Percentiles rank a stretch among this genome's conserved stretches.
Conservation (phyloP, 2,329 filamentous ascomycete species). For the Ceratocystis ficicola region DNA sequence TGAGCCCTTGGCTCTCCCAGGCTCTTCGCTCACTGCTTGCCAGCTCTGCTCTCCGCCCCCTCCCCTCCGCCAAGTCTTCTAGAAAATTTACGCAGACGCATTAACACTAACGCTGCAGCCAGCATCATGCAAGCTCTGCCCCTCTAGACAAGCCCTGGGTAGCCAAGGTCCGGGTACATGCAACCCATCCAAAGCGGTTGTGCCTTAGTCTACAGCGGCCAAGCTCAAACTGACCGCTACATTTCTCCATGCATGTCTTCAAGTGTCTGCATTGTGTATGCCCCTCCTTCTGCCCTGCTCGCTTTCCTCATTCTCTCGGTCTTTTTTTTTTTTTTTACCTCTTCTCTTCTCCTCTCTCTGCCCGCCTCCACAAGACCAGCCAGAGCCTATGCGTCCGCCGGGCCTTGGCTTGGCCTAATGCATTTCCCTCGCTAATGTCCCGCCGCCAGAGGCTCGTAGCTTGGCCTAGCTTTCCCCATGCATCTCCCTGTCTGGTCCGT, state of each 20-base stretch:
- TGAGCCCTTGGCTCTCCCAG: too few species aligned
- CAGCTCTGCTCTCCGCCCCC: background rate
- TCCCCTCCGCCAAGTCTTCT: background rate
- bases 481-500: background rate
- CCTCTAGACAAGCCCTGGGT: background rate
- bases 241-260: background rate
- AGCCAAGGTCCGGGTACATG: background rate
- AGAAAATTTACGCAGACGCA: conserved; percentile 1
- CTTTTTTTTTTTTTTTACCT: background rate
- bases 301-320: background rate
- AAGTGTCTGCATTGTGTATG: conserved; percentile 2
- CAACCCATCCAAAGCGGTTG: background rate
- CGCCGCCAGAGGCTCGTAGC: background rate
- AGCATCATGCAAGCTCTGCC: background rate
- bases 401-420: background rate
- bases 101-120: background rate
- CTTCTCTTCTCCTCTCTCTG: background rate
- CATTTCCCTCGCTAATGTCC: background rate
- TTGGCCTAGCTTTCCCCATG: conserved; percentile 4
- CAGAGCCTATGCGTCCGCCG: background rate
- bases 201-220: background rate
- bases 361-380: background rate
- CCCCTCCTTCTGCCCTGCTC: background rate
- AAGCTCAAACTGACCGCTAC: conserved; percentile 5
- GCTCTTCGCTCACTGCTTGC: background rate